These are phyloP conservation scores for Yamadazyma membranifaciens DNA, from an alignment of 1,139 yeast genomes.

Conservation along the genomic window DNA sequence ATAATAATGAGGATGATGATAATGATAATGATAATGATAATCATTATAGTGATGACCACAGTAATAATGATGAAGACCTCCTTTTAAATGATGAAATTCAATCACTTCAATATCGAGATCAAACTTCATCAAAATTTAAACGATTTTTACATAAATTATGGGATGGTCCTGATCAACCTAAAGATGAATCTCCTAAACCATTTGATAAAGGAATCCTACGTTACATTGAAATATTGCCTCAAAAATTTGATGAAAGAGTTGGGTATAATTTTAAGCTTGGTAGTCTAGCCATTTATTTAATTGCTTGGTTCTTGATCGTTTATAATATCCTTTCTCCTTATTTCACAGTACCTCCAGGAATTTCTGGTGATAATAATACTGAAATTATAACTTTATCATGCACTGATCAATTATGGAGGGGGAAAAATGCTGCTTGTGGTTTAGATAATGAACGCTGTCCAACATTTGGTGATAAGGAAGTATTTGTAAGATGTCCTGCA, in stretches of 20 bases:
- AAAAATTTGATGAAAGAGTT: slow-evolving; percentile 28
- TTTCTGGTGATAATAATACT: slow-evolving; percentile 5
- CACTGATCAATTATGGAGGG: slow-evolving; percentile 57
- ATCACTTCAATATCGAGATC: slow-evolving; percentile 2
- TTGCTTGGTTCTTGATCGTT: slow-evolving; percentile 33
- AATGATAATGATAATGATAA: slow-evolving; percentile 3
- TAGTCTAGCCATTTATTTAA: slow-evolving; percentile 35
- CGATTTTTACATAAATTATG: slow-evolving; percentile 24
- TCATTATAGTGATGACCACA: neutral
- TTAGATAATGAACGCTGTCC: slow-evolving; percentile 59
- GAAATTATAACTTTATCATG: slow-evolving; percentile 43
- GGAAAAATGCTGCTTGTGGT: slow-evolving; percentile 78
- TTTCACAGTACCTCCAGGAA: slow-evolving; percentile 32
- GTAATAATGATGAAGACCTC: slow-evolving; percentile 4
- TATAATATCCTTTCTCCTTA: slow-evolving; percentile 37
- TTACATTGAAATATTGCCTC: slow-evolving; percentile 44
- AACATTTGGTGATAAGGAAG: slow-evolving; percentile 42
- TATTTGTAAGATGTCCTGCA: slow-evolving; percentile 81
- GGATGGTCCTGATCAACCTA: slow-evolving; percentile 52
- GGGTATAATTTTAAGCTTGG: slow-evolving; percentile 26
- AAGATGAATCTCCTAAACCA: slow-evolving; percentile 47
- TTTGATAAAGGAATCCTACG: slow-evolving; percentile 14
- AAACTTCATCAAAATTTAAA: slow-evolving; percentile 1
- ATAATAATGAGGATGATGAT: neutral
- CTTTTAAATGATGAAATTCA: slow-evolving; percentile 10